Evolutionary conservation across 2,329 filamentous ascomycete genomes (phyloP), one percentile per base, ranked within the genome.

Genomic region (Clonostachys solani): DNA sequence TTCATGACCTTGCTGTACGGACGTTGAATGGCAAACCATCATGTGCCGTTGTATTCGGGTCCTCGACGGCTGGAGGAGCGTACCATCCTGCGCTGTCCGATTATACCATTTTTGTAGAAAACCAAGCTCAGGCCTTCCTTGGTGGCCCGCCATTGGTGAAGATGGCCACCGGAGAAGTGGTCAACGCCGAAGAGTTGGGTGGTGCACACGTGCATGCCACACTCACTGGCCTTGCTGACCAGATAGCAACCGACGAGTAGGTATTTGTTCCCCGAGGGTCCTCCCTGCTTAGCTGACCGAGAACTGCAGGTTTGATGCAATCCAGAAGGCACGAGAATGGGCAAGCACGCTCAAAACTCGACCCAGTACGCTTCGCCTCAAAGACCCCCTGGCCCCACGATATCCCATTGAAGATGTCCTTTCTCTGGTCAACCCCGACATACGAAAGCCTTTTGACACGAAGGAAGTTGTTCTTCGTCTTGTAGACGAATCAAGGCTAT

Each of bases 61-160:
- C 68, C 1, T 71, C 67, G 0, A 73, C 69, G 0, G 68, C 69
- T 1, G 67, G 68, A 51, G 54, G 54, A n/a, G 54, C 54, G 6
- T 56, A 56, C 36, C 50, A 51, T 17, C 54, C 54, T 10, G 54
- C 51, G 1, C 38, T 56, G 18, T 56, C 69, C 2, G 56, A 59
- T 48, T 71, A 72, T 46, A 71, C 67, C 61, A 72, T 60, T 7
- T 55, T 60, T 40, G 56, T 50, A 1, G 33, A 69, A 40, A 59
- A 65, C 13, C 68, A 74, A 49, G 70, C 67, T 0, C 70, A 73
- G 47, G 68, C 66, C 0, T 74, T 72, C 44, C 58, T 73, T 1
- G 71, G 63, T 7, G 69, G 71, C 0, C 71, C 71, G 0, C 71
- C 71, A 0, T 57, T 73, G 8, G 69, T 73, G 2, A 71, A 72